A percentile compares a stretch with the other conserved stretches of the same genome.
phyloP scores from a whole-genome alignment of 2,329 filamentous ascomycete genomes.

The Atkinsonella texensis region DNA sequence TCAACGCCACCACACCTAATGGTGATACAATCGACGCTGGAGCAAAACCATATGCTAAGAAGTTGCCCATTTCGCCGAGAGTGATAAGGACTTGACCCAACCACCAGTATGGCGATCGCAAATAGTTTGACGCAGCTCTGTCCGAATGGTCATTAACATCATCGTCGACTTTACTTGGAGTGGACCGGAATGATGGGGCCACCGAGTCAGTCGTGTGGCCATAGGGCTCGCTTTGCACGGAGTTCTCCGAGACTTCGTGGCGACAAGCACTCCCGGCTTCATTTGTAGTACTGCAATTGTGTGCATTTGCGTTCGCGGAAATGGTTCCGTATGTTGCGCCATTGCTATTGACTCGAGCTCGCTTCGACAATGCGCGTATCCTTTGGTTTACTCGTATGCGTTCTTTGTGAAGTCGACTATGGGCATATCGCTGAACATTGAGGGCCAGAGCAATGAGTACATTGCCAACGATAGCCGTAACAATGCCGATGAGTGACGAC shows the following conservation, averaged over 20 bases:
- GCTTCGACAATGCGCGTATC: conserved; percentile 41
- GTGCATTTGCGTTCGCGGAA: conserved; percentile 8
- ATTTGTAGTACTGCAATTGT: conserved; percentile 10
- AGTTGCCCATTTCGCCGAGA: conserved; percentile 88
- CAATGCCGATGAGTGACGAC: conserved; percentile 90
- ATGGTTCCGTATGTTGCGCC: conserved; percentile 24
- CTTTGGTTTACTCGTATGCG: conserved; percentile 45
- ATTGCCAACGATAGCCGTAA: conserved; percentile 87
- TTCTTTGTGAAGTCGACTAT: conserved; percentile 69
- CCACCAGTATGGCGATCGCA: conserved; percentile 95
- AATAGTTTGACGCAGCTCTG: conserved; percentile 54
- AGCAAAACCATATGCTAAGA: conserved; percentile 93
- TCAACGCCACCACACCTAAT: conserved; percentile 86
- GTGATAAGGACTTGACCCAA: conserved; percentile 84
- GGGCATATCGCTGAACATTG: conserved; percentile 93
- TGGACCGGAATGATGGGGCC: conserved; percentile 35
- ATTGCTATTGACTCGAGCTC: conserved; percentile 21
- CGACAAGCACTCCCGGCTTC: conserved; percentile 15
- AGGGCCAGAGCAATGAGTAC: conserved; percentile 88
- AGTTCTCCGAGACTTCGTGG: conserved; percentile 21
- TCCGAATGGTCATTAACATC: conserved; percentile 16
- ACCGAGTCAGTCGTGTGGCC: conserved; percentile 39
- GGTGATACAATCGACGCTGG: conserved; percentile 96
- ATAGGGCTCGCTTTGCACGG: conserved; percentile 9
- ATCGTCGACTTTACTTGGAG: conserved; percentile 13